These are phyloP conservation scores for Dothiorella sarmentorum DNA, from an alignment of 2,329 filamentous ascomycete genomes.

Conservation along the genomic window DNA sequence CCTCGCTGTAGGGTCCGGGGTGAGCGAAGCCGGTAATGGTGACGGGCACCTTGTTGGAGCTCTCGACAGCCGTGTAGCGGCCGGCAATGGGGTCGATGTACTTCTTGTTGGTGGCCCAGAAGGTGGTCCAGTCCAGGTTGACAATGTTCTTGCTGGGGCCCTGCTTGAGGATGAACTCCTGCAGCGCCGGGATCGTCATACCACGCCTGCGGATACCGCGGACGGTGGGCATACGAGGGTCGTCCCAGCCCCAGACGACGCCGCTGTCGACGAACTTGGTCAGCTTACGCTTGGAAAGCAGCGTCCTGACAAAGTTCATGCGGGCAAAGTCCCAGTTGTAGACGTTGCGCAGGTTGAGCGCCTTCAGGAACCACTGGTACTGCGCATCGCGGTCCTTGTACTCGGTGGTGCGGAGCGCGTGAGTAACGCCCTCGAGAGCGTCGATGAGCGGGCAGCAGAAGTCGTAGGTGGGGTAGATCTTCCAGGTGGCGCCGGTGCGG, in stretches of 20 bases:
- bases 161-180: slow-evolving; percentile 81
- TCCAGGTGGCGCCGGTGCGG: slow-evolving; percentile 75
- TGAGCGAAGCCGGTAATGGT: slow-evolving; percentile 63
- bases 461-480: slow-evolving; percentile 85
- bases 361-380: slow-evolving; percentile 81
- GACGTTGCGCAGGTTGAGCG: slow-evolving; percentile 69
- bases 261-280: slow-evolving; percentile 76
- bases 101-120: slow-evolving; percentile 55
- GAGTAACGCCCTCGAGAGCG: slow-evolving; percentile 75
- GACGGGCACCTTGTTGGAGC: slow-evolving; percentile 66
- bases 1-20: slow-evolving; percentile 43
- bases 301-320: slow-evolving; percentile 79
- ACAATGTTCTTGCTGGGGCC: slow-evolving; percentile 81
- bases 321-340: slow-evolving; percentile 83
- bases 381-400: slow-evolving; percentile 84
- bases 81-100: slow-evolving; percentile 49
- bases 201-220: slow-evolving; percentile 74
- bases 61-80: slow-evolving; percentile 57
- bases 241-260: slow-evolving; percentile 79
- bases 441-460: slow-evolving; percentile 82
- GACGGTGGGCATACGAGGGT: slow-evolving; percentile 81
- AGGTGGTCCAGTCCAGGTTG: slow-evolving; percentile 74
- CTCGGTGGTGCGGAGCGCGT: slow-evolving; percentile 79
- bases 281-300: slow-evolving; percentile 82
- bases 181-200: slow-evolving; percentile 73